Conservation (phyloP, 306 rosid genomes). For the Cajanus cajan region DNA sequence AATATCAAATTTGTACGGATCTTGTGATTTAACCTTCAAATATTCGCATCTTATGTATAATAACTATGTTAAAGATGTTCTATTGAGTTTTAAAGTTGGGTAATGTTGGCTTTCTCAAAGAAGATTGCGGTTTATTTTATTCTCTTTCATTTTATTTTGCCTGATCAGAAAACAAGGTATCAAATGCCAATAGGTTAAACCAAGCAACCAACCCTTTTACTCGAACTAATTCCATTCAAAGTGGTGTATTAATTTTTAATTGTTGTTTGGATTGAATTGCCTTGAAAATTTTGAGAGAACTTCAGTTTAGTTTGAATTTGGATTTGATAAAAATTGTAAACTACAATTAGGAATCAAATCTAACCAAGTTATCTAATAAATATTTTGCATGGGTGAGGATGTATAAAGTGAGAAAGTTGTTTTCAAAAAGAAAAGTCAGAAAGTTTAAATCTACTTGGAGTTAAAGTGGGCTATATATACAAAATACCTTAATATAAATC, state of each 20-base stretch:
- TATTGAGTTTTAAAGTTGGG: not conserved
- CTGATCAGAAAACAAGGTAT: not conserved
- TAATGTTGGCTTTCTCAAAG: slow-evolving; percentile 18
- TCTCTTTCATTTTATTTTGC: not conserved
- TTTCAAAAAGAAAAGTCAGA: too few species aligned
- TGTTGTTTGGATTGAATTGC: not conserved
- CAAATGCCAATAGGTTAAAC: slow-evolving; percentile 7
- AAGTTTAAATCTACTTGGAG: too few species aligned
- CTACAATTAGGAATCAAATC: not conserved
- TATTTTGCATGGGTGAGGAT: not conserved
- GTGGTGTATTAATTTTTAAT: not conserved
- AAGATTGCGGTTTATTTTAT: slow-evolving; percentile 1
- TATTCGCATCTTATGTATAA: slow-evolving; percentile 17
- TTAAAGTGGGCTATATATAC: not conserved
- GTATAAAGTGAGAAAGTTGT: too few species aligned
- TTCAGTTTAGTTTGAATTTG: not conserved
- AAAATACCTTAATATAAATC: not conserved
- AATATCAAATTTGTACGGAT: slow-evolving; percentile 15
- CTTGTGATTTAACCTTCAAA: not conserved
- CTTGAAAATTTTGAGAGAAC: not conserved
- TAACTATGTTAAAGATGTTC: slow-evolving; percentile 20
- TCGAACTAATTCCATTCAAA: slow-evolving; percentile 13
- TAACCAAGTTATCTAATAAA: not conserved
- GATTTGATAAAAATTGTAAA: not conserved
- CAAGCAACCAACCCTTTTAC: not conserved